These are phyloP conservation scores for Lippia alba DNA, from an alignment of 305 asterid genomes.

Conservation along the genomic window DNA sequence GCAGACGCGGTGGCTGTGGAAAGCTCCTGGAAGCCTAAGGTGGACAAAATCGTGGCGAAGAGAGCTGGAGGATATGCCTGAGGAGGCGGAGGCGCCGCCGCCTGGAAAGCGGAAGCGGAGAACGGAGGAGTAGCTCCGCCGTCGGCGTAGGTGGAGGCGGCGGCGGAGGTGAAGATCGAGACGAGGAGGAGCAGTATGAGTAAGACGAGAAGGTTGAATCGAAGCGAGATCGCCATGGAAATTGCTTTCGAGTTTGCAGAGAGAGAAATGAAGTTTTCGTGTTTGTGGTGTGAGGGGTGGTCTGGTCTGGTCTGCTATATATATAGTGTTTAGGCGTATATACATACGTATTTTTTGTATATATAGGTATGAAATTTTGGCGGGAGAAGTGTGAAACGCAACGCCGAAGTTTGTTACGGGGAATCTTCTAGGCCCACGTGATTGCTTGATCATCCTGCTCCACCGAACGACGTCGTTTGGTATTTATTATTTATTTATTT, in stretches of 20 bases:
- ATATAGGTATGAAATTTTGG: too few species aligned
- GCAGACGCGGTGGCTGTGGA: conserved; percentile 58
- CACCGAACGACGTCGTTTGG: too few species aligned
- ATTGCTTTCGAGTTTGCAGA: neutral
- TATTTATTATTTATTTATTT: too few species aligned
- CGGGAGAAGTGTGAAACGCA: too few species aligned
- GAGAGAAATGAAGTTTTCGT: neutral
- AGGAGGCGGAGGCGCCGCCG: conserved; percentile 25
- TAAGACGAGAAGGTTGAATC: conserved; percentile 46
- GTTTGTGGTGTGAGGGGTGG: too few species aligned
- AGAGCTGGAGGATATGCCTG: conserved; percentile 49
- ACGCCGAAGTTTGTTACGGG: too few species aligned
- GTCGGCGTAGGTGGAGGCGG: conserved; percentile 33
- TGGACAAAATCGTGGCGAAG: conserved; percentile 61
- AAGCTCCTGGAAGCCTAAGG: conserved; percentile 78
- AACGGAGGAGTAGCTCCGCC: conserved; percentile 35
- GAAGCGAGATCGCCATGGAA: conserved; percentile 62
- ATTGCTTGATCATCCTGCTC: too few species aligned
- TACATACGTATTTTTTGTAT: neutral
- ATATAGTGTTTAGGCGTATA: neutral
- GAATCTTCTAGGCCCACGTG: too few species aligned
- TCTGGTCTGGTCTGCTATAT: neutral
- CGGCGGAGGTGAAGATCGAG: conserved; percentile 58
- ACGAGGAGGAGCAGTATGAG: conserved; percentile 52
- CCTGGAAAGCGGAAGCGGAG: conserved; percentile 10